A percentile compares a stretch with the other conserved stretches of the same genome.
Conservation (phyloP, 225 moss, liverwort and hornwort genomes). For the Ulota crispa region DNA sequence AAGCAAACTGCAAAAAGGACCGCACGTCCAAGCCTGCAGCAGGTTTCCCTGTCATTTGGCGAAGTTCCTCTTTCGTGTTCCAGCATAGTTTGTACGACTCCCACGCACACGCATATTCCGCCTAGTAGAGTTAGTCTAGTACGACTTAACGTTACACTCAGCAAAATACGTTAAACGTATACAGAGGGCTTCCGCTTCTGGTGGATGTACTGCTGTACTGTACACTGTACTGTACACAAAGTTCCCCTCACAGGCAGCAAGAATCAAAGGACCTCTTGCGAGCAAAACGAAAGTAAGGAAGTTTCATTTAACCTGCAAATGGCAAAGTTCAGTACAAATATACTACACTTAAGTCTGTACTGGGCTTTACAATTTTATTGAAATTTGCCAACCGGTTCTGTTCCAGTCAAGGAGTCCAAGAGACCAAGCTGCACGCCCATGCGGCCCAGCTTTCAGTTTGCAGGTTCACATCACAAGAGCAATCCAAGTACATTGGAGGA, state of each 20-base stretch:
- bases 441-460: conserved; percentile 17
- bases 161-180: not conserved
- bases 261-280: conserved; percentile 6
- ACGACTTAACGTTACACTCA: conserved; percentile 19
- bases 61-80: conserved; percentile 29
- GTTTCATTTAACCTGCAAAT: too few relatives aligned
- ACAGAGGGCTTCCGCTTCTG: not conserved
- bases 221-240: not conserved
- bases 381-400: too few relatives aligned
- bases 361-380: too few relatives aligned
- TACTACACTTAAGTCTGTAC: too few relatives aligned
- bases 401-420: not conserved
- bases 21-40: conserved; percentile 28
- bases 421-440: not conserved
- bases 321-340: too few relatives aligned
- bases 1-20: conserved; percentile 28
- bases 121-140: conserved; percentile 12
- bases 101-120: conserved; percentile 34
- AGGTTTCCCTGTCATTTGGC: conserved; percentile 38
- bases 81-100: conserved; percentile 26
- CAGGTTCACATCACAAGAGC: conserved; percentile 22
- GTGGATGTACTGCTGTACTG: not conserved
- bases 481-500: conserved; percentile 19
- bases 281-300: too few relatives aligned
- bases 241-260: not conserved